phyloP scores from a whole-genome alignment of 2,329 filamentous ascomycete genomes.

The Malbranchea zuffiana region DNA sequence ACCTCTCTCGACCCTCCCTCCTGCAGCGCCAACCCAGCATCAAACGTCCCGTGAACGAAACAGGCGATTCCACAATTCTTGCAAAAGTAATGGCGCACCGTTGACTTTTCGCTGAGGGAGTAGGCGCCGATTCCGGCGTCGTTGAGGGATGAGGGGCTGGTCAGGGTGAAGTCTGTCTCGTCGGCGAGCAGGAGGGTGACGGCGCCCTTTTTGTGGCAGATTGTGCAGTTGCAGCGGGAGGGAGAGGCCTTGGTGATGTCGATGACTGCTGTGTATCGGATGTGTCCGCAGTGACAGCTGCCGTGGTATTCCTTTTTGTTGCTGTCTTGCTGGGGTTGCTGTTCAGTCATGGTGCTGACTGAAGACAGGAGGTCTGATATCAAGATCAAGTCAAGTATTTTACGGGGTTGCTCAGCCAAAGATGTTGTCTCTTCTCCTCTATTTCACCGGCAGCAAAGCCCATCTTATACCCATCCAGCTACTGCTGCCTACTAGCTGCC shows the following conservation, averaged over 20 bases:
- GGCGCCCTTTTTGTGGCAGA: conserved; percentile 14
- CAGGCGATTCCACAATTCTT: conserved; percentile 12
- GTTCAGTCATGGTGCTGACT: conserved; percentile 1
- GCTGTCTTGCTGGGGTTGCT: not conserved
- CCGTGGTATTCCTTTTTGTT: conserved; percentile 8
- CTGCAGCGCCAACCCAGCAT: not conserved
- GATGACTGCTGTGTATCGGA: conserved; percentile 14
- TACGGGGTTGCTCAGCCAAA: no score
- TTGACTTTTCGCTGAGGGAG: conserved; percentile 6
- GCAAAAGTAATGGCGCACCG: conserved; percentile 12
- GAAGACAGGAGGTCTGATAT: not conserved
- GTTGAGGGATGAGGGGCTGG: conserved; percentile 9
- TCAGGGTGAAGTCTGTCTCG: conserved; percentile 6
- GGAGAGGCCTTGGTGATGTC: conserved; percentile 12
- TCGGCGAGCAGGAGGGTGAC: conserved; percentile 3
- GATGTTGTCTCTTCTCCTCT: no score
- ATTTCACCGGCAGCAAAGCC: no score
- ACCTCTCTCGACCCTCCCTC: not conserved
- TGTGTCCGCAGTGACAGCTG: conserved; percentile 14
- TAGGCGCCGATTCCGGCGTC: conserved; percentile 9
- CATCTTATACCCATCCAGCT: no score
- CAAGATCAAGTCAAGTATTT: no score
- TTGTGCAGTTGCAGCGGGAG: conserved; percentile 13
- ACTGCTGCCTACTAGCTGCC: no score
- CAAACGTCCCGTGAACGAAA: conserved; percentile 3